These are phyloP conservation scores for Aspergillus piperis DNA, from an alignment of 2,329 filamentous ascomycete genomes.

Conservation along the genomic window DNA sequence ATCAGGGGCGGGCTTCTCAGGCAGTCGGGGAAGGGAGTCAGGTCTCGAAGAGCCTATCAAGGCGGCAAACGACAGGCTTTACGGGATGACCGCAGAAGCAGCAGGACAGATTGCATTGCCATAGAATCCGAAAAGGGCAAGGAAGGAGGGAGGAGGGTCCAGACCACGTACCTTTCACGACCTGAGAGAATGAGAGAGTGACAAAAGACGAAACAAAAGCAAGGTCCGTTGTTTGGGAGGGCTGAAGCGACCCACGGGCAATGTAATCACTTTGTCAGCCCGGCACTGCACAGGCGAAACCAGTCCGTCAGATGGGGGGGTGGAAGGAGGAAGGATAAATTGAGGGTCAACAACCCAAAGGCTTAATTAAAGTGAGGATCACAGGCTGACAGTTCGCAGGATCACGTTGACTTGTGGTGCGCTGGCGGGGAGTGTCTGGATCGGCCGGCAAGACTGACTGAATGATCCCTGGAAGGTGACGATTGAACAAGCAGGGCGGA, in stretches of 20 bases:
- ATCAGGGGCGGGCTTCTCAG: constrained; percentile 10
- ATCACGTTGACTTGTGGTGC: constrained; percentile 24
- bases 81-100: not conserved
- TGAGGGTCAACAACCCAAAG: constrained; percentile 23
- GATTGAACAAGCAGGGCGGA: constrained; percentile 19
- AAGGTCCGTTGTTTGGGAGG: constrained; percentile 16
- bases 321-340: constrained; percentile 18
- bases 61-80: not conserved
- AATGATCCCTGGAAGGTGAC: constrained; percentile 23
- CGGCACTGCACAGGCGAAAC: constrained; percentile 22
- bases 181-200: constrained; percentile 37
- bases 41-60: not conserved
- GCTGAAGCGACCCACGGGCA: constrained; percentile 17
- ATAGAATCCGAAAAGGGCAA: not conserved
- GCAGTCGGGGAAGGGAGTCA: not conserved
- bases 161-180: constrained; percentile 33
- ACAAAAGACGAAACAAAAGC: constrained; percentile 26
- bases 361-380: constrained; percentile 17
- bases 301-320: constrained; percentile 16
- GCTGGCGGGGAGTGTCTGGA: constrained; percentile 29
- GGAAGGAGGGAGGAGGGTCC: not conserved
- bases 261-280: constrained; percentile 18
- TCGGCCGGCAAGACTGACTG: constrained; percentile 27
- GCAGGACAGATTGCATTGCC: not conserved
- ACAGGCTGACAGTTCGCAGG: constrained; percentile 19